Evolutionary conservation across 2,329 filamentous ascomycete genomes (phyloP).

Genomic region (Furcasterigmium furcatum): DNA sequence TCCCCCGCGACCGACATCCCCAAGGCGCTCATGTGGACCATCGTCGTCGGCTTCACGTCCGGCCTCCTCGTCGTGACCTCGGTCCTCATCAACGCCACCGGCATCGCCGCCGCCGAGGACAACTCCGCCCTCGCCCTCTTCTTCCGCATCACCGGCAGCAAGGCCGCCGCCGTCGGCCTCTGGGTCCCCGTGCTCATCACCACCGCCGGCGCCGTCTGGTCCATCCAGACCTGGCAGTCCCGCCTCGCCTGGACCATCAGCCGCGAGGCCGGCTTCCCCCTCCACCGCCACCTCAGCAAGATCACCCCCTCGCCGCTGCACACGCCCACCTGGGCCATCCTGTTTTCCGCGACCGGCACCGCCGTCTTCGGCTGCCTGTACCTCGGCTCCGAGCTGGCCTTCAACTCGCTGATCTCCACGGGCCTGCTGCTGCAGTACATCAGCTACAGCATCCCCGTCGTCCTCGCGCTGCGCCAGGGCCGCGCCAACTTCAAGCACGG

Average conservation of each 20-base stretch:
- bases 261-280: slow-evolving; percentile 19
- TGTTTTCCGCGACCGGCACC: slow-evolving; percentile 17
- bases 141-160: slow-evolving; percentile 17
- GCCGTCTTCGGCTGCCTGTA: slow-evolving; percentile 22
- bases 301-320: slow-evolving; percentile 16
- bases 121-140: slow-evolving; percentile 17
- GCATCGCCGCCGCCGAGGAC: slow-evolving; percentile 13
- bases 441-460: slow-evolving; percentile 21
- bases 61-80: slow-evolving; percentile 15
- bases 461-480: slow-evolving; percentile 15
- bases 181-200: slow-evolving; percentile 18
- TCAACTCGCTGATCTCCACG: slow-evolving; percentile 20
- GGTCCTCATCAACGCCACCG: slow-evolving; percentile 20
- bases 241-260: slow-evolving; percentile 23
- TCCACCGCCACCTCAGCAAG: slow-evolving; percentile 16
- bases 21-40: slow-evolving; percentile 18
- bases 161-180: slow-evolving; percentile 16
- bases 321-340: slow-evolving; percentile 19
- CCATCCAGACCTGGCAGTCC: slow-evolving; percentile 24
- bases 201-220: slow-evolving; percentile 18
- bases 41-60: slow-evolving; percentile 15
- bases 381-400: slow-evolving; percentile 20
- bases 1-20: slow-evolving; percentile 18
- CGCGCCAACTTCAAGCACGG: slow-evolving; percentile 20
- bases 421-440: slow-evolving; percentile 21